A percentile compares a stretch with the other conserved stretches of the same genome.
phyloP scores from a whole-genome alignment of 345 rosid species.

The Gossypium thurberi region DNA sequence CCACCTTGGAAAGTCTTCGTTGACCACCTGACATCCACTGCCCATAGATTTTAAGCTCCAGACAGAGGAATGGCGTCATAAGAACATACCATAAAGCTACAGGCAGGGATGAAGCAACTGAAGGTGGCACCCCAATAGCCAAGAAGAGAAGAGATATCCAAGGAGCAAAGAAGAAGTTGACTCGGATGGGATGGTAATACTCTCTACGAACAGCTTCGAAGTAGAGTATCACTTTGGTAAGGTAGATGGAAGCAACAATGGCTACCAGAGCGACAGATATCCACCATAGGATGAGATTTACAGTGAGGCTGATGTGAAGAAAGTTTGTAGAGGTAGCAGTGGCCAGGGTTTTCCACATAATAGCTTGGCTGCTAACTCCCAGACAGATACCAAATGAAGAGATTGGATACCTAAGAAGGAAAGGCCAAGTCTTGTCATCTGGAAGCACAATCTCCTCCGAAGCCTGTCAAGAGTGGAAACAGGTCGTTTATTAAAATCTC shows the following conservation, averaged over 20 bases:
- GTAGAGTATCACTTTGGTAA: constrained; percentile 51
- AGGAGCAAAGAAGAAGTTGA: constrained; percentile 93
- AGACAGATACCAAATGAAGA: constrained; percentile 89
- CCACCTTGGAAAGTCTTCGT: constrained; percentile 83
- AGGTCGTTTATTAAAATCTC: too few species aligned
- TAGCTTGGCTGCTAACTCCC: constrained; percentile 85
- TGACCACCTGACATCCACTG: constrained; percentile 98
- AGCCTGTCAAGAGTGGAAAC: constrained; percentile 28
- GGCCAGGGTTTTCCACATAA: constrained; percentile 78
- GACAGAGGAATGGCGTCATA: constrained; percentile 63
- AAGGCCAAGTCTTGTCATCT: constrained; percentile 79
- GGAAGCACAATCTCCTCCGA: constrained; percentile 71
- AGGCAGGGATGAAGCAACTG: constrained; percentile 35
- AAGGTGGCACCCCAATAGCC: constrained; percentile 67
- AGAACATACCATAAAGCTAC: constrained; percentile 68
- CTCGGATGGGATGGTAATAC: constrained; percentile 74
- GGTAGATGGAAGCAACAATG: constrained; percentile 43
- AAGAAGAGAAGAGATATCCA: constrained; percentile 79
- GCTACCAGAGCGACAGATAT: constrained; percentile 46
- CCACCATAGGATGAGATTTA: constrained; percentile 65
- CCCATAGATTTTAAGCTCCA: constrained; percentile 83
- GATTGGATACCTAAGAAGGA: constrained; percentile 69
- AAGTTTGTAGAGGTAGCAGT: constrained; percentile 56
- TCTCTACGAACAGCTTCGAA: constrained; percentile 88
- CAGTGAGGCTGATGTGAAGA: constrained; percentile 43